Percentiles rank a stretch among this genome's conserved stretches.
phyloP scores from a whole-genome alignment of 2,329 filamentous ascomycete genomes.

The Ophiosphaerella korrae region DNA sequence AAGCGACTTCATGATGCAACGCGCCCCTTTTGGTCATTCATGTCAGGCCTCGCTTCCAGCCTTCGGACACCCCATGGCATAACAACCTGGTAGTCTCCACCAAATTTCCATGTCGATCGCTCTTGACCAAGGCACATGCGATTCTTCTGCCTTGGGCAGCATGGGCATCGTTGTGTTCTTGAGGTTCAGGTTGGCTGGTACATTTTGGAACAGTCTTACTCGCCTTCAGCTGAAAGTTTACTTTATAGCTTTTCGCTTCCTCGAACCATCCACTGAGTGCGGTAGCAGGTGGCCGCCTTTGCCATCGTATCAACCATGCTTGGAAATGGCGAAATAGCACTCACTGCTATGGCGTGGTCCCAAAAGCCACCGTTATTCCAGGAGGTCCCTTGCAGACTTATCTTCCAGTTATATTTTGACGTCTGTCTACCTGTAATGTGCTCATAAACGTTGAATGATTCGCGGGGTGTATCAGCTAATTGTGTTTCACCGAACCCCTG shows the following conservation, averaged over 20 bases:
- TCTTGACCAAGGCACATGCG: background rate
- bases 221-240: background rate
- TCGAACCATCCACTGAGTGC: background rate
- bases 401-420: background rate
- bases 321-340: background rate
- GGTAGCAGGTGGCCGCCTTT: background rate
- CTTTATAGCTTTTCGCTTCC: background rate
- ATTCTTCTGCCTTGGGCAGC: background rate
- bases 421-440: too few relatives aligned
- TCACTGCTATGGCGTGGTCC: background rate
- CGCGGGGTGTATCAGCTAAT: too few relatives aligned
- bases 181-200: background rate
- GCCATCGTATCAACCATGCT: background rate
- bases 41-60: too few relatives aligned
- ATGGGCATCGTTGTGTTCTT: background rate
- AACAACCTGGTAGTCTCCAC: too few relatives aligned
- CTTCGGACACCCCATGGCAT: too few relatives aligned
- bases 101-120: too few relatives aligned
- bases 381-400: background rate
- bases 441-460: too few relatives aligned
- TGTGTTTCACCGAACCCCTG: too few relatives aligned
- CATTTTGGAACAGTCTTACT: background rate
- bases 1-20: too few relatives aligned
- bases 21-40: too few relatives aligned
- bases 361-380: background rate